phyloP scores from a whole-genome alignment of 2,329 filamentous ascomycete species.

The Aspergillus sp. region DNA sequence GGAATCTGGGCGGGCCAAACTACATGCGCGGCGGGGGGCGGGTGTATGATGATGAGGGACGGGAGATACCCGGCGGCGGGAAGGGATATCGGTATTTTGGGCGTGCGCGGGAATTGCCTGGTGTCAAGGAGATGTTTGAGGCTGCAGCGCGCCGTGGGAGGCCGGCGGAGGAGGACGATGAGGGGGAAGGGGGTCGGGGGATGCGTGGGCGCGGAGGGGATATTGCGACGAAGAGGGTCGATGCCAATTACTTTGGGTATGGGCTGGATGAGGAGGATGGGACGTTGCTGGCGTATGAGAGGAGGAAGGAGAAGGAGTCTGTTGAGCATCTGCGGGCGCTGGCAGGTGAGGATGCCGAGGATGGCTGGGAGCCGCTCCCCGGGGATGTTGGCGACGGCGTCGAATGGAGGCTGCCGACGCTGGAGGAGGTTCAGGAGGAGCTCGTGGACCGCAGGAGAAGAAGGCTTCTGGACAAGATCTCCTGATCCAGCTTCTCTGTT shows the following conservation, averaged over 20 bases:
- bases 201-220: constrained; percentile 36
- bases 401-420: constrained; percentile 71
- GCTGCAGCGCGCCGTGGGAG: constrained; percentile 57
- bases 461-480: constrained; percentile 74
- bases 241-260: constrained; percentile 94
- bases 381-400: constrained; percentile 78
- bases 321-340: constrained; percentile 56
- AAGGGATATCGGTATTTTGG: constrained; percentile 96
- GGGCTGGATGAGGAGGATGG: constrained; percentile 87
- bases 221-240: constrained; percentile 57
- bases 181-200: constrained; percentile 60
- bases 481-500: constrained; percentile 19
- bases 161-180: constrained; percentile 57
- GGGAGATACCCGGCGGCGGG: constrained; percentile 61
- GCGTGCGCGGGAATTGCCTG: constrained; percentile 76
- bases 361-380: constrained; percentile 75
- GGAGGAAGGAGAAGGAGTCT: constrained; percentile 72
- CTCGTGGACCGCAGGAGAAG: constrained; percentile 75
- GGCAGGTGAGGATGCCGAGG: constrained; percentile 49
- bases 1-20: constrained; percentile 91
- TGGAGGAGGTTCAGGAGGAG: constrained; percentile 91
- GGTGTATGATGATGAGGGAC: constrained; percentile 63
- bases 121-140: constrained; percentile 94
- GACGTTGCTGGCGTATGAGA: constrained; percentile 69
- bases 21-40: constrained; percentile 72